Percentiles rank a stretch among this genome's conserved stretches.
Conservation (phyloP, 495 filamentous ascomycete genomes). For the Chaetomidium leptoderma region DNA sequence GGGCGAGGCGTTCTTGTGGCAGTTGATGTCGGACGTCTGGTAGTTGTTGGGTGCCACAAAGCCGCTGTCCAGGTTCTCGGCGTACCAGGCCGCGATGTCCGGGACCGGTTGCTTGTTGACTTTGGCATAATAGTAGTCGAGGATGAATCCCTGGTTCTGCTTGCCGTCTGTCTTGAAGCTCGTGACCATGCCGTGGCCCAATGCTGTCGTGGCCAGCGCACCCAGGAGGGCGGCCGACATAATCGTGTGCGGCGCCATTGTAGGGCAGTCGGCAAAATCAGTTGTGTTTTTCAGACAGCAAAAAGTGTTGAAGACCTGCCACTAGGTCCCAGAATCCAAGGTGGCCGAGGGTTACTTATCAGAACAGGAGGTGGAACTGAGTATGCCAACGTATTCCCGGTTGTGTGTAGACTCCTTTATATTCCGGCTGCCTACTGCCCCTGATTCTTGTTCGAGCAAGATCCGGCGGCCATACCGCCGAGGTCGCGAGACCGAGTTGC, state of each 20-base stretch:
- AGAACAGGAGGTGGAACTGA: too few relatives aligned
- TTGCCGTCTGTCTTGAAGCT: not conserved
- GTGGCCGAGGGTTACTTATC: too few relatives aligned
- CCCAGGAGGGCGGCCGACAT: not conserved
- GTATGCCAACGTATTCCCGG: too few relatives aligned
- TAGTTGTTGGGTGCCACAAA: slow-evolving; percentile 32
- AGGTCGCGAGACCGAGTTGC: too few relatives aligned
- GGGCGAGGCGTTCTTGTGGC: slow-evolving; percentile 36
- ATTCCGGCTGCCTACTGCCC: too few relatives aligned
- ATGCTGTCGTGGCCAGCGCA: not conserved
- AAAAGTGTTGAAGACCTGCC: too few relatives aligned
- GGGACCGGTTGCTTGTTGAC: not conserved
- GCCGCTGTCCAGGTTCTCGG: slow-evolving; percentile 34
- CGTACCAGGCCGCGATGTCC: slow-evolving; percentile 23
- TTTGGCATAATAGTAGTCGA: not conserved
- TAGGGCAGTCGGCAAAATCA: too few relatives aligned
- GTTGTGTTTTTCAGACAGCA: too few relatives aligned
- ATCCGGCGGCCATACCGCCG: too few relatives aligned
- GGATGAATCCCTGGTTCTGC: not conserved
- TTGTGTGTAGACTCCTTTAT: too few relatives aligned
- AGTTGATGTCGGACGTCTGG: slow-evolving; percentile 32
- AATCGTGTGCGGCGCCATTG: not conserved
- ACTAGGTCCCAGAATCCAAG: too few relatives aligned
- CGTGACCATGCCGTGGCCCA: not conserved
- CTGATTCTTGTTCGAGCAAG: too few relatives aligned